Evolutionary conservation across 768 basidiomycete genomes (phyloP), one percentile per base, ranked within the genome.

Genomic region (Gautieria morchelliformis): DNA sequence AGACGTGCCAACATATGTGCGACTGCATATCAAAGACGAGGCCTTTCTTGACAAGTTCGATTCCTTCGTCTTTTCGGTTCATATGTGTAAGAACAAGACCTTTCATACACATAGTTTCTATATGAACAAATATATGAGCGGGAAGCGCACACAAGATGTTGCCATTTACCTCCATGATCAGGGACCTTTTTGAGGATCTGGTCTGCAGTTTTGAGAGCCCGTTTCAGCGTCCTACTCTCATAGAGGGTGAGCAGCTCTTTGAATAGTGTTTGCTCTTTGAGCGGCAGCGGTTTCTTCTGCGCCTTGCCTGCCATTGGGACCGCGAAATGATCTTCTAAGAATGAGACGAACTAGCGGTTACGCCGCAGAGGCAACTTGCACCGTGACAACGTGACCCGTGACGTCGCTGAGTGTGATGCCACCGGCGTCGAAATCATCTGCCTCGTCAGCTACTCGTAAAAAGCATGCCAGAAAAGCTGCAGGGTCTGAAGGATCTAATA

Each of bases 1-100:
- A 89, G 62, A 98, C 95, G 71, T 99, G 96, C 94, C 96, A 98
- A 67, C 86, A 87, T 67, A 99, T 97, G 66, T 97, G 93, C 19
- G 91, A 93, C 33, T 81, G 85, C 55, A 90, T 72, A 71, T 94
- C 90, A 48, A 84, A 75, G 44, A 82, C 78, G 62, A 91, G 78
- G 58, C 93, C 93, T 63, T 89, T 85, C 74, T 87, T 87, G 62
- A 92, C 86, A 46, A 91, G 78, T 39, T 88, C 85, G 58, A 88
- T 75, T 32, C 93, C 93, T 61, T 93, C 82, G 30, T 87, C 90
- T 60, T 83, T 83, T 66, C 78, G 78, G 51, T 84, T 90, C 81
- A 85, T 82, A 66, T 87, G 87, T 32, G 83, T 85, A 64, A 86
- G 73, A 53, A 96, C 76, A 50, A 98, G 83, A 1, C 95, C 95